These are phyloP conservation scores for Pleurotus tuoliensis DNA, from an alignment of 768 basidiomycete genomes.

Conservation along the genomic window DNA sequence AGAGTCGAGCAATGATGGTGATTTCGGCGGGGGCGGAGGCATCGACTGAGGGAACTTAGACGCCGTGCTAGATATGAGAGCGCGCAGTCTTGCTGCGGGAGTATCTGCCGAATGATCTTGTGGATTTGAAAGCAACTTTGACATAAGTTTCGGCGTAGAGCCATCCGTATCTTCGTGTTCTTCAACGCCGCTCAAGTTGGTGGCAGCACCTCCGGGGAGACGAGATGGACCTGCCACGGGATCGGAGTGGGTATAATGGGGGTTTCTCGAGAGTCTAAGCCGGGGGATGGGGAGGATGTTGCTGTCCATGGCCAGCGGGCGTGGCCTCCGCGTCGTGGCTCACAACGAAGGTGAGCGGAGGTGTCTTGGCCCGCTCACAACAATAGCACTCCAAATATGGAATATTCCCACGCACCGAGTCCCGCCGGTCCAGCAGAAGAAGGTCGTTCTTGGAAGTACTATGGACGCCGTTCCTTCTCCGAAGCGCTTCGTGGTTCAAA, in stretches of 20 bases:
- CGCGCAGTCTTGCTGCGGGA: constrained; percentile 61
- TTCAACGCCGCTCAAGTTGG: constrained; percentile 11
- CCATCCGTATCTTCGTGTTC: constrained; percentile 28
- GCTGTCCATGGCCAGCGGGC: not conserved
- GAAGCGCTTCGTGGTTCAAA: no score
- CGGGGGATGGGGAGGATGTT: constrained; percentile 11
- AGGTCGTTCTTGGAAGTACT: no score
- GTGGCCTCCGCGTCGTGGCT: not conserved
- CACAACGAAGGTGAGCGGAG: no score
- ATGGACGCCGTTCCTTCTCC: no score
- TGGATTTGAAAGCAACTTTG: constrained; percentile 33
- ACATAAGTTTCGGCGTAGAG: constrained; percentile 29
- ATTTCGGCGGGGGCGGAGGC: constrained; percentile 19
- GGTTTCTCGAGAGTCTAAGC: constrained; percentile 11
- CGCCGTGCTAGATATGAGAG: constrained; percentile 46
- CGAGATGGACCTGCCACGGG: constrained; percentile 27
- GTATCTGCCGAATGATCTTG: constrained; percentile 42
- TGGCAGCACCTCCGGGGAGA: constrained; percentile 7
- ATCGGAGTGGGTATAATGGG: constrained; percentile 8
- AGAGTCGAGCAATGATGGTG: constrained; percentile 49
- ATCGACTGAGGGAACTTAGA: constrained; percentile 31
- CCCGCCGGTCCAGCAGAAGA: no score
- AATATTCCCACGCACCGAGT: no score
- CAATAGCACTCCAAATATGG: no score
- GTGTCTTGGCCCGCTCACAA: no score